phyloP scores from a whole-genome alignment of 495 filamentous ascomycete species.

The Oidiodendron maius region DNA sequence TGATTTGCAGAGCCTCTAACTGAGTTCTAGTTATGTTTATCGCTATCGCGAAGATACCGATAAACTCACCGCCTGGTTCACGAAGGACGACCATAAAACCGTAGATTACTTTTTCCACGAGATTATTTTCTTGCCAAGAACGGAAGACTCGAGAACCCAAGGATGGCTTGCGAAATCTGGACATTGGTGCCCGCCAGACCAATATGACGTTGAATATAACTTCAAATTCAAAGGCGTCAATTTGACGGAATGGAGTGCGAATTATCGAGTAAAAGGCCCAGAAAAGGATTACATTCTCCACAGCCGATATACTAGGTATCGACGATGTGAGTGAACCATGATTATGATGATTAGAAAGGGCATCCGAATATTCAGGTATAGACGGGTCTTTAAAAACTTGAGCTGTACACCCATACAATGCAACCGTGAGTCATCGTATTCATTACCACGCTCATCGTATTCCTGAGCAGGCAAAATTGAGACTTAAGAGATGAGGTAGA shows the following conservation, averaged over 20 bases:
- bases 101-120: conserved; percentile 66
- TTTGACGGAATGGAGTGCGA: conserved; percentile 46
- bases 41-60: conserved; percentile 50
- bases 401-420: no score
- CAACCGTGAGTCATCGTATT: no score
- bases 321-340: no score
- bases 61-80: conserved; percentile 61
- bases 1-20: background rate
- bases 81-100: conserved; percentile 45
- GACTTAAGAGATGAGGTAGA: no score
- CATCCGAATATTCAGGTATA: no score
- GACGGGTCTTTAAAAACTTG: no score
- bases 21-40: conserved; percentile 43
- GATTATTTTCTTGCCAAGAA: conserved; percentile 27
- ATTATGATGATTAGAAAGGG: no score
- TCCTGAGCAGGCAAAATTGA: no score
- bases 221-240: conserved; percentile 52
- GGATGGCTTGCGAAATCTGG: conserved; percentile 49
- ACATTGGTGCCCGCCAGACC: conserved; percentile 56
- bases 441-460: no score
- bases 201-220: conserved; percentile 55
- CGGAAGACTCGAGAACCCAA: background rate
- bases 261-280: conserved; percentile 58
- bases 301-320: conserved; percentile 33
- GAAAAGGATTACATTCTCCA: conserved; percentile 61